Evolutionary conservation across 108 stramenopile species (phyloP).

Genomic region (Discostella pseudostelligera): DNA sequence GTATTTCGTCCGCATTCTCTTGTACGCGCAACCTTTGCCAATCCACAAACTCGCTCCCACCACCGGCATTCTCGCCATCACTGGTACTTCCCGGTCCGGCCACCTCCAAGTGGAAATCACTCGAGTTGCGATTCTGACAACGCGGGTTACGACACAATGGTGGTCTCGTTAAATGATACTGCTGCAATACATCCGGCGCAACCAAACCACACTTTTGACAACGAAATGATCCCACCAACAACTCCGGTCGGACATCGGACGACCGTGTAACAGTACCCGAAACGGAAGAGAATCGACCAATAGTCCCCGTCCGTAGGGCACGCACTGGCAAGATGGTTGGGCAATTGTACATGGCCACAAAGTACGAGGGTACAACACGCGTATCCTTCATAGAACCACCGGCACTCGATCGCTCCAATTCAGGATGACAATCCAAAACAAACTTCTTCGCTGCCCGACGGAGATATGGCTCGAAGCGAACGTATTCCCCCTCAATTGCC

Average conservation of each 20-base stretch:
- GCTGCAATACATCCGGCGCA: slow-evolving; percentile 82
- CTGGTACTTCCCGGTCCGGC: background rate
- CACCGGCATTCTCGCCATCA: slow-evolving; percentile 11
- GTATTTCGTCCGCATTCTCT: slow-evolving; percentile 97
- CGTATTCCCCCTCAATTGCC: slow-evolving; percentile 80
- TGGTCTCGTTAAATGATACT: slow-evolving; percentile 97
- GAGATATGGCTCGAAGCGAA: slow-evolving; percentile 85
- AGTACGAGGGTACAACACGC: slow-evolving; percentile 45
- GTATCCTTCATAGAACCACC: slow-evolving; percentile 10
- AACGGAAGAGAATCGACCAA: slow-evolving; percentile 76
- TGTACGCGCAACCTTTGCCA: slow-evolving; percentile 98
- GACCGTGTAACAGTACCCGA: slow-evolving; percentile 95
- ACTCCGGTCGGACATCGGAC: slow-evolving; percentile 97
- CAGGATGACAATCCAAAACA: slow-evolving; percentile 59
- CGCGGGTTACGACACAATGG: slow-evolving; percentile 92
- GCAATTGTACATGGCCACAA: slow-evolving; percentile 83
- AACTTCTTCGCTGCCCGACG: slow-evolving; percentile 61
- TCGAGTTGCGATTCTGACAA: slow-evolving; percentile 70
- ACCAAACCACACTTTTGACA: slow-evolving; percentile 91
- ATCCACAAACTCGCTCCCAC: slow-evolving; percentile 85
- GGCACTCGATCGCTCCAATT: slow-evolving; percentile 42
- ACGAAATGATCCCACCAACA: slow-evolving; percentile 89
- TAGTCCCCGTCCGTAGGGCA: slow-evolving; percentile 67
- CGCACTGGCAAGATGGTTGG: slow-evolving; percentile 67
- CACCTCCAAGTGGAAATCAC: slow-evolving; percentile 78